Percentiles rank a stretch among this genome's conserved stretches.
phyloP scores from a whole-genome alignment of 495 filamentous ascomycete genomes.

The Hypoxylon rickii region DNA sequence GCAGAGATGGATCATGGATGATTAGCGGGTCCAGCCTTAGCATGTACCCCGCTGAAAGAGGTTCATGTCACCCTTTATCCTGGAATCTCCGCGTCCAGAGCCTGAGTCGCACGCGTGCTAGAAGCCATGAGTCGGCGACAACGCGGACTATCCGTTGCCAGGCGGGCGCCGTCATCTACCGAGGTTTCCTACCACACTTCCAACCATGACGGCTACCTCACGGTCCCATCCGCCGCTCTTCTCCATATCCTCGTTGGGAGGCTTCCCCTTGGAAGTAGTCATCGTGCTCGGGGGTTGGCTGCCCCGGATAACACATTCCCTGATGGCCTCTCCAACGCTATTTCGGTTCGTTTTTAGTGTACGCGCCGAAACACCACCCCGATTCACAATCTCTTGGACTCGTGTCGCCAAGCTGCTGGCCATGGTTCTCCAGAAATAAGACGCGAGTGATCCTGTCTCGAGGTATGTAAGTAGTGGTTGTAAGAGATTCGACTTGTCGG shows the following conservation, averaged over 20 bases:
- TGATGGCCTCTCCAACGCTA: constrained; percentile 73
- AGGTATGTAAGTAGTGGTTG: constrained; percentile 74
- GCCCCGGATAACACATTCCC: constrained; percentile 81
- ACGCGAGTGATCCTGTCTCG: constrained; percentile 84
- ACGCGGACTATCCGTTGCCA: background rate
- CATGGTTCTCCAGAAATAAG: constrained; percentile 88
- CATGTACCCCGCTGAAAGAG: no score
- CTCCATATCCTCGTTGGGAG: constrained; percentile 37
- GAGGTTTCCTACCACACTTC: constrained; percentile 62
- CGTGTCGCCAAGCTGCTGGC: constrained; percentile 75
- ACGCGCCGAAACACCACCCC: constrained; percentile 82
- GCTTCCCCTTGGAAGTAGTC: constrained; percentile 46
- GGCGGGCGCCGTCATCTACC: constrained; percentile 40
- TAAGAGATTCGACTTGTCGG: constrained; percentile 62
- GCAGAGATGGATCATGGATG: no score
- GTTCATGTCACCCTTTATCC: no score
- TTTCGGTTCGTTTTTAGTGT: constrained; percentile 78
- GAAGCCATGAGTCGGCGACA: no score
- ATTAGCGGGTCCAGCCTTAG: no score
- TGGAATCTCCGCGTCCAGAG: no score
- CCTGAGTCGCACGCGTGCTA: no score
- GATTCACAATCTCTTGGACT: constrained; percentile 78
- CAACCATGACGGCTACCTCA: constrained; percentile 94
- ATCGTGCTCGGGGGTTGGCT: constrained; percentile 58
- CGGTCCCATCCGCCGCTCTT: constrained; percentile 74